Base-by-base conservation (phyloP, 176 grass and related monocot species). In the Calamus simplicifolius region DNA sequence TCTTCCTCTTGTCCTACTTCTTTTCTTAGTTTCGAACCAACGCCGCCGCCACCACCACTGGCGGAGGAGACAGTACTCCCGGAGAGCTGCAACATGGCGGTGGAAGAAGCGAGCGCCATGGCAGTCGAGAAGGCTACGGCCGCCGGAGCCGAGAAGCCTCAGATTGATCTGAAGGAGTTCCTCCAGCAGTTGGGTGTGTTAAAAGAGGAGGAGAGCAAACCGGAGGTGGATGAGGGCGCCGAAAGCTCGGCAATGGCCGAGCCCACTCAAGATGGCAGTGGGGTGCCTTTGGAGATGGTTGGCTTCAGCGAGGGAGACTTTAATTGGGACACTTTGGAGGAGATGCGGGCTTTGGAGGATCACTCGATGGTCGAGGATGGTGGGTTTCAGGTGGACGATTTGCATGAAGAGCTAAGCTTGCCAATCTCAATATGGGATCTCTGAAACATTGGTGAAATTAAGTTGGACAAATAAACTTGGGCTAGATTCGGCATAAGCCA, bases 101-200 rank as follows among this genome's bases (percentile, higher is more conserved):
- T 27, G 14, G 49, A 27, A 27, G 16, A 16, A 7, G 16, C 18
- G 16, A 17, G 28, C 19, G 1, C n/a, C 62, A 17, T 67, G 56
- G 50, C 27, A 19, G 61, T 27, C 57, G 62, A 74, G 3, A 19
- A 6, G 18, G 63, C 43, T 8, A 25, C 19, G 4, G 4, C 12
- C 1, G 18, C 12, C 4, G 5, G 25, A 25, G 28, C 15, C 6
- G 79, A 85, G 69, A 98, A 79, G 58, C 93, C 93, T 25, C 93
- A 98, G 87, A 86, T 98, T 19, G 93, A 98, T 67, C 88, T 98
- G 51, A 81, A 82, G 79, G 93, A 98, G 76, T 98, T 98, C 76
- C 61, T 98, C 61, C 93, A 98, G 70, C 87, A 98, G 64, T 81
- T 98, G 25, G 93, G 93, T 29, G 93, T 98, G 78, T 78, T 98